Conservation (phyloP, 139 green algal genomes). For the Dunaliella primolecta region DNA sequence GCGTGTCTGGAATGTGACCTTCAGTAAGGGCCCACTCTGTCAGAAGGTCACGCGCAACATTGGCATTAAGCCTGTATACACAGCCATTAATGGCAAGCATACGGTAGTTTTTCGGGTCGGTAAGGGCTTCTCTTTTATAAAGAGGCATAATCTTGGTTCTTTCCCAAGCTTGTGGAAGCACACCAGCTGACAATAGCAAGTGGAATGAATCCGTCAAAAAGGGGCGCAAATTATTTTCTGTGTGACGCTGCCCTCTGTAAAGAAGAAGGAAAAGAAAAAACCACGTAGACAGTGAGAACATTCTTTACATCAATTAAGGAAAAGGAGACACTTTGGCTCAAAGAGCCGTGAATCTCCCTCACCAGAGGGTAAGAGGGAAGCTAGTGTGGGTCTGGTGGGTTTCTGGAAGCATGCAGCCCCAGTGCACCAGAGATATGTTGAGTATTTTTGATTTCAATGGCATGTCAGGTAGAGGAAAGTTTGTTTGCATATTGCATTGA, state of each 20-base stretch:
- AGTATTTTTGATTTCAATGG: neutral
- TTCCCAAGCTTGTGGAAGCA: neutral
- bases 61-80: neutral
- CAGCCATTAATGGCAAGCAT: neutral
- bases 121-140: neutral
- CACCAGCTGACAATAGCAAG: neutral
- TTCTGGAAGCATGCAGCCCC: too few relatives aligned
- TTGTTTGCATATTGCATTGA: too few relatives aligned
- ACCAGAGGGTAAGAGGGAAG: too few relatives aligned
- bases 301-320: too few relatives aligned
- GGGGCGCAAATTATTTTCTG: neutral
- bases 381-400: too few relatives aligned
- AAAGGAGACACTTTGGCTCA: too few relatives aligned
- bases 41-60: neutral
- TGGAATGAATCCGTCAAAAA: neutral
- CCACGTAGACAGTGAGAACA: too few relatives aligned
- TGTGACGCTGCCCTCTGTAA: too few relatives aligned
- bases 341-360: too few relatives aligned
- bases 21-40: neutral
- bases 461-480: too few relatives aligned
- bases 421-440: neutral
- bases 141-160: neutral
- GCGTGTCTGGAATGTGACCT: neutral
- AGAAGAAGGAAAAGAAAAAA: too few relatives aligned
- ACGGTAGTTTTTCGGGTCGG: neutral